Conservation (phyloP, 768 basidiomycete genomes). For the Baorangia bicolor region DNA sequence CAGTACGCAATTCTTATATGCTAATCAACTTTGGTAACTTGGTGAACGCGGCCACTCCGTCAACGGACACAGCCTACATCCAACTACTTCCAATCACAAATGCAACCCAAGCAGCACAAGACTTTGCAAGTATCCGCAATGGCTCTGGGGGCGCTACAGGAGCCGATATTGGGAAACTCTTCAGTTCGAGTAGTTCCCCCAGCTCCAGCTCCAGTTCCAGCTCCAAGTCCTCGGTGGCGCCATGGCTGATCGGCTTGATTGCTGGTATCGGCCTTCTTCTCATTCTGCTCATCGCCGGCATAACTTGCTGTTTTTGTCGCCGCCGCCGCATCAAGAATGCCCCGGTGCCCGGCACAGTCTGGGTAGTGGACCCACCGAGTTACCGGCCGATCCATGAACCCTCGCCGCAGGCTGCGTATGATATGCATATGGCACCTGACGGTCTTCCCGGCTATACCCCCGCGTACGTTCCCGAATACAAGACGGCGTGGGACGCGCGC, state of each 20-base stretch:
- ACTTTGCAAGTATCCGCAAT: constrained; percentile 14
- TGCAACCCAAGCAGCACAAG: constrained; percentile 36
- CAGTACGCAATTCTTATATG: constrained; percentile 67
- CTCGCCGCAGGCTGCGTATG: constrained; percentile 28
- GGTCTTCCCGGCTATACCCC: constrained; percentile 14
- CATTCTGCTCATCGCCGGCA: neutral
- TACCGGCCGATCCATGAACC: constrained; percentile 28
- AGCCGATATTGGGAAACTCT: constrained; percentile 38
- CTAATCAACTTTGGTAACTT: constrained; percentile 67
- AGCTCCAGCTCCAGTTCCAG: constrained; percentile 35
- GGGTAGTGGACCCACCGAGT: constrained; percentile 4
- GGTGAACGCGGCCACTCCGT: constrained; percentile 40
- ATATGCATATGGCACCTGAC: constrained; percentile 23
- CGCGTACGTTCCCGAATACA: constrained; percentile 15
- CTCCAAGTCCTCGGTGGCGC: constrained; percentile 3
- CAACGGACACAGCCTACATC: constrained; percentile 50
- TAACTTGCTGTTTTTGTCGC: constrained; percentile 6
- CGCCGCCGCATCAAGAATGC: constrained; percentile 13
- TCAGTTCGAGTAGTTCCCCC: constrained; percentile 35
- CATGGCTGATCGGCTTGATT: constrained; percentile 19
- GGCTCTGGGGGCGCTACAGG: neutral
- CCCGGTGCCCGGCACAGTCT: neutral
- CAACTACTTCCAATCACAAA: constrained; percentile 61
- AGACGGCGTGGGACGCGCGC: constrained; percentile 28
- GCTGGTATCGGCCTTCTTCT: constrained; percentile 7